Conservation (phyloP, 208 protist genomes). For the Vickermania spadyakhi region DNA sequence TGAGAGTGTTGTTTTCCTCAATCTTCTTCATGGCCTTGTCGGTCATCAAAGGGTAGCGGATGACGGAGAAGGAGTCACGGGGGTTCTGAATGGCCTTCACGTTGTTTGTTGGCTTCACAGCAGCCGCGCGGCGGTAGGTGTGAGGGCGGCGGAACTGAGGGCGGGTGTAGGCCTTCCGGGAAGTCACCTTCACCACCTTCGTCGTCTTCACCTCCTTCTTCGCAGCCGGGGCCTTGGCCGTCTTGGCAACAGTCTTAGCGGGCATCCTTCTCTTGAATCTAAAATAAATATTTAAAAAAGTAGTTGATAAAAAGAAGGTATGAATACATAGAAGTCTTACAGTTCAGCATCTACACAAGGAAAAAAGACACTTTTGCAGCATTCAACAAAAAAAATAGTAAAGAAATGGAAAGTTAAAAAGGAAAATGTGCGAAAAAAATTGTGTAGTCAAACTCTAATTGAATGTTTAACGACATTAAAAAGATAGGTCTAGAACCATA, state of each 20-base stretch:
- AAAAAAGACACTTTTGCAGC: no score
- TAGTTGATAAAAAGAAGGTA: no score
- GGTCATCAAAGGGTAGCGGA: conserved; percentile 97
- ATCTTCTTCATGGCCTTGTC: conserved; percentile 99
- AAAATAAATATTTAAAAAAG: no score
- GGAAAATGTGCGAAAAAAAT: neutral
- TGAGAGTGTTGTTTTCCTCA: conserved; percentile 99
- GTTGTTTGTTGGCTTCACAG: conserved; percentile 89
- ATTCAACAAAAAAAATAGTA: no score
- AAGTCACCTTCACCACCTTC: conserved; percentile 83
- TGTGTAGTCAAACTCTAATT: neutral
- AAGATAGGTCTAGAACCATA: neutral
- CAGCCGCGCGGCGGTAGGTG: conserved; percentile 87
- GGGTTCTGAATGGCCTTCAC: conserved; percentile 78
- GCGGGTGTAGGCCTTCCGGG: conserved; percentile 94
- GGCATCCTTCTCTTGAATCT: conserved; percentile 43
- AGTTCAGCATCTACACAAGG: no score
- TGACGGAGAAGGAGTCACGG: conserved; percentile 84
- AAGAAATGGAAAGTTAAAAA: conserved; percentile 1
- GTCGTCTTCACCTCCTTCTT: conserved; percentile 39
- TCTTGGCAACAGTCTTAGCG: conserved; percentile 30
- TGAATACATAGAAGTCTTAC: no score
- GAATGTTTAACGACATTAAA: no score
- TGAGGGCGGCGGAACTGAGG: conserved; percentile 95
- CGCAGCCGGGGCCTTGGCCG: conserved; percentile 37